phyloP scores from a whole-genome alignment of 805 yeast genomes.

The Danielia oregonensis region DNA sequence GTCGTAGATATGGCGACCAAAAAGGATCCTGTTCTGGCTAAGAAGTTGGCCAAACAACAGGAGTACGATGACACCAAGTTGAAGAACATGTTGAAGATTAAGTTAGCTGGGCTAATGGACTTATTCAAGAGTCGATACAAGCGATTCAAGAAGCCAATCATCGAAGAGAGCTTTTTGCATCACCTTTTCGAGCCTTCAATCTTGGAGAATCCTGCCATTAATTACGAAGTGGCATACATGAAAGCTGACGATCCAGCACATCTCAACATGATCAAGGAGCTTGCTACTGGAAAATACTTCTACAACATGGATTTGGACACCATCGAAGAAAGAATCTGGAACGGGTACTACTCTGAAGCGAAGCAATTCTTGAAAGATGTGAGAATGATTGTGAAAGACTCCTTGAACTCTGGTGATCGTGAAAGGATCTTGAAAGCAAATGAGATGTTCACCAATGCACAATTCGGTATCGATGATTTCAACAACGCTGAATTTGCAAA shows the following conservation, averaged over 20 bases:
- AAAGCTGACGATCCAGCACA: slow-evolving; percentile 42
- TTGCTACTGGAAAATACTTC: slow-evolving; percentile 65
- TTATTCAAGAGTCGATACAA: slow-evolving; percentile 82
- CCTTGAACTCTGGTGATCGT: slow-evolving; percentile 71
- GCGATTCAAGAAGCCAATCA: slow-evolving; percentile 83
- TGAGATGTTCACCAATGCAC: slow-evolving; percentile 95
- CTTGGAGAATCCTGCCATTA: slow-evolving; percentile 31
- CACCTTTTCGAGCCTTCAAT: slow-evolving; percentile 72
- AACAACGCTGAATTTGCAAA: slow-evolving; percentile 64
- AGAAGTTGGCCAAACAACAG: slow-evolving; percentile 46
- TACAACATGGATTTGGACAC: slow-evolving; percentile 91
- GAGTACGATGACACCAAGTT: slow-evolving; percentile 71
- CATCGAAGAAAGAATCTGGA: slow-evolving; percentile 94
- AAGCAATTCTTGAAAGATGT: slow-evolving; percentile 83
- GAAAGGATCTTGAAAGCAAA: slow-evolving; percentile 79
- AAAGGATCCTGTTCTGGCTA: slow-evolving; percentile 28
- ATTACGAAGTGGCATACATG: slow-evolving; percentile 40
- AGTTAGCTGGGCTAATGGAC: slow-evolving; percentile 85
- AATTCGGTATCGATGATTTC: slow-evolving; percentile 91
- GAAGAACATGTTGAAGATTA: slow-evolving; percentile 80
- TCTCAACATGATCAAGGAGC: slow-evolving; percentile 78
- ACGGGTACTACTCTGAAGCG: slow-evolving; percentile 92
- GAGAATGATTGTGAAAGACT: slow-evolving; percentile 77
- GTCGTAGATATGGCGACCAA: slow-evolving; percentile 25
- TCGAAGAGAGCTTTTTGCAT: slow-evolving; percentile 69